These are phyloP conservation scores for Aspergillus egyptiacus DNA, from an alignment of 495 filamentous ascomycete genomes.

Conservation along the genomic window DNA sequence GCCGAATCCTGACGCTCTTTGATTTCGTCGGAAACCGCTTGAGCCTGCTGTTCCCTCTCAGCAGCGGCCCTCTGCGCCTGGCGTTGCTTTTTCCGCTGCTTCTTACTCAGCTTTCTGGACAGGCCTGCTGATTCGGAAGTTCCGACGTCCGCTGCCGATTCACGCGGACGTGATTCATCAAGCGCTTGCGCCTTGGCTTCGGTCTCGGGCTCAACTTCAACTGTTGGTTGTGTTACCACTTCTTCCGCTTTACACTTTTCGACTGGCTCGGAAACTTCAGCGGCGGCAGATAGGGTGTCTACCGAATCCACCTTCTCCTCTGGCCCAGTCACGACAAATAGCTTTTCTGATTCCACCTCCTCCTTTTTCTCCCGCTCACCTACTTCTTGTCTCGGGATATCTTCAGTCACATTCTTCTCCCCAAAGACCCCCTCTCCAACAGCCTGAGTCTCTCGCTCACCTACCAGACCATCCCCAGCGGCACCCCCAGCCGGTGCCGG, in stretches of 20 bases:
- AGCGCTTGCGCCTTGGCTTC: not conserved
- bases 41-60: not conserved
- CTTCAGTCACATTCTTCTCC: not conserved
- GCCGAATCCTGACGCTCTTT: not conserved
- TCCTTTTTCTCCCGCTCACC: slow-evolving; percentile 3
- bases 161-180: slow-evolving; percentile 4
- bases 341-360: slow-evolving; percentile 15
- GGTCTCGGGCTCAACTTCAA: slow-evolving; percentile 4
- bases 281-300: not conserved
- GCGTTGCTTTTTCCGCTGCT: slow-evolving; percentile 30
- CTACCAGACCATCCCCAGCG: not conserved
- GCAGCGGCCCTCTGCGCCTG: slow-evolving; percentile 13
- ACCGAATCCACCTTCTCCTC: not conserved
- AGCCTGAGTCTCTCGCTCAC: not conserved
- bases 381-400: not conserved
- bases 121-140: slow-evolving; percentile 11
- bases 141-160: slow-evolving; percentile 9
- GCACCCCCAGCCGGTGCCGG: slow-evolving; percentile 8
- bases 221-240: slow-evolving; percentile 10
- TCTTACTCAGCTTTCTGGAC: slow-evolving; percentile 27
- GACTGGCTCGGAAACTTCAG: slow-evolving; percentile 7
- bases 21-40: not conserved
- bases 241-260: slow-evolving; percentile 22
- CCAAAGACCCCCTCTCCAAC: not conserved
- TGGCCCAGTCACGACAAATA: too few relatives aligned